Evolutionary conservation across 139 green algal genomes (phyloP).

Genomic region (Tetraselmis chui): DNA sequence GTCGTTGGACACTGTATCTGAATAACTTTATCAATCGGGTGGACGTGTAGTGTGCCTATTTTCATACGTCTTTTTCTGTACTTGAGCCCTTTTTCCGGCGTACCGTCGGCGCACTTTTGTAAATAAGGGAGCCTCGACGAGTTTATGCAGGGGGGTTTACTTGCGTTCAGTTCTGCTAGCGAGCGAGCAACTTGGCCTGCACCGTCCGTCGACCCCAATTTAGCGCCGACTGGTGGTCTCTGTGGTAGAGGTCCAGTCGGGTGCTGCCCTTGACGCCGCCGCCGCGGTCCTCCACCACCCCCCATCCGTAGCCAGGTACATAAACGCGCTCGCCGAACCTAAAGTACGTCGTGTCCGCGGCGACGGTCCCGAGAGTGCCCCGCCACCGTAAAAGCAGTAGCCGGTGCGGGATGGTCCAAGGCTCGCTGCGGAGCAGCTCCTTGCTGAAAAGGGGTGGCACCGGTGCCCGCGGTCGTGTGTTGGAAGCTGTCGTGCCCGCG

Average conservation of each 20-base stretch:
- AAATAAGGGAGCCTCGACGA: too few relatives aligned
- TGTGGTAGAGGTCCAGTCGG: background rate
- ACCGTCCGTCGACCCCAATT: background rate
- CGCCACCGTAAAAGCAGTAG: slow-evolving; percentile 32
- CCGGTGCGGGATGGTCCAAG: slow-evolving; percentile 21
- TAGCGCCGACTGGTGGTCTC: background rate
- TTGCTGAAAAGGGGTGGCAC: slow-evolving; percentile 14
- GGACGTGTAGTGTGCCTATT: too few relatives aligned
- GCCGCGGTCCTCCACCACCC: slow-evolving; percentile 26
- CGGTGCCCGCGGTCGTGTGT: background rate
- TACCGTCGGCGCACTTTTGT: too few relatives aligned
- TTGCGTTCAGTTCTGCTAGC: too few relatives aligned
- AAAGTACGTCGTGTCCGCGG: slow-evolving; percentile 39
- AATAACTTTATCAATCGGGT: too few relatives aligned
- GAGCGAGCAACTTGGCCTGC: background rate
- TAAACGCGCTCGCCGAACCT: slow-evolving; percentile 39
- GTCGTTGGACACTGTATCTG: too few relatives aligned
- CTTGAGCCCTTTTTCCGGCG: too few relatives aligned
- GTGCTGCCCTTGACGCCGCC: slow-evolving; percentile 5
- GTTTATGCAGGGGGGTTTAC: too few relatives aligned
- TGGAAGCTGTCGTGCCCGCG: background rate
- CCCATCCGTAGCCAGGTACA: slow-evolving; percentile 39
- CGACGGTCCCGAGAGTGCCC: slow-evolving; percentile 30
- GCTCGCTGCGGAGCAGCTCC: slow-evolving; percentile 6
- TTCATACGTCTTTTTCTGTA: too few relatives aligned